Evolutionary conservation across 202 grass and related monocot species (phyloP), one percentile per base, ranked within the genome.

Genomic region (Alloteropsis angusta): DNA sequence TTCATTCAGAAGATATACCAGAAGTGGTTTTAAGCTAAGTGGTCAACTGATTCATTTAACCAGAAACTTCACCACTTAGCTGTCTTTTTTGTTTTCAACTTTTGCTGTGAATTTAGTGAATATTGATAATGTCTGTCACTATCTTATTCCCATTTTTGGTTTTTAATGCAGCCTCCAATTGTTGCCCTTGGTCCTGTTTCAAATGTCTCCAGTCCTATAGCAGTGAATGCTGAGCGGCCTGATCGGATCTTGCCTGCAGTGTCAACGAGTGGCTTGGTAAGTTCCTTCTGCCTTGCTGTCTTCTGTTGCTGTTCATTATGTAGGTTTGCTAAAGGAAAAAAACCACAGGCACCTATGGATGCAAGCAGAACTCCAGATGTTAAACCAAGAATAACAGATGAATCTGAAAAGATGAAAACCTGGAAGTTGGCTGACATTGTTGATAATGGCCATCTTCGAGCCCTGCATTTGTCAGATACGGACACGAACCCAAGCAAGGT

Each of bases 381-480:
- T 60, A 93, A 96, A 75, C 92, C 96, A 42, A 96, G 90, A 85
- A 91, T 99, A 89, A 80, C 83, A 46, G 87, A 99, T 26, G 92
- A 99, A 52, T 79, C 90, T 35, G 92, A 96, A 83, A 99, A 93
- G 90, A 72, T 56, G 28, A 93, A 92, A 71, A 86, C 64, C n/a
- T 99, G 92, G 92, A 96, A 99, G 79, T 88, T 91, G 82, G 72
- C 92, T 26, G 92, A 99, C 47, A 90, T 99, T 41, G 78, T 67
- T 26, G 92, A 99, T 61, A 80, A 88, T 23, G 85, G 85, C 77
- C 86, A 77, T 86, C 86, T 99, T 71, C 82, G 93, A 83, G 88
- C 92, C 61, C 82, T 86, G 26, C 86, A 85, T 44, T 89, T 95
- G 54, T 77, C 86, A 56, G 96, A 99, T 54, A 84, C 92, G 5